These are phyloP conservation scores for Barbatosphaeria neglecta DNA, from an alignment of 495 filamentous ascomycete species.

Conservation along the genomic window DNA sequence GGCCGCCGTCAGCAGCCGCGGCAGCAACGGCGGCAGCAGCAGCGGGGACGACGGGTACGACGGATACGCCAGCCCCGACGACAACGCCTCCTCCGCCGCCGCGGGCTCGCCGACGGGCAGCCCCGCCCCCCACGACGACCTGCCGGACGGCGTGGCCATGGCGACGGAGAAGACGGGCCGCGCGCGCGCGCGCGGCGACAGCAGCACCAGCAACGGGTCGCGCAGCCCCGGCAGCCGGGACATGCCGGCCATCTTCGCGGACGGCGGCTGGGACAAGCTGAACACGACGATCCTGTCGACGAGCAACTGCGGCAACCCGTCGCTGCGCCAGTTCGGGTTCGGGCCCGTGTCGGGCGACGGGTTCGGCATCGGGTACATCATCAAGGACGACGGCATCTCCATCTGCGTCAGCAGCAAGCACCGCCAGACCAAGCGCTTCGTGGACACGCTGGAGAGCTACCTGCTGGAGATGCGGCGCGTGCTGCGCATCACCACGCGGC, in stretches of 20 bases:
- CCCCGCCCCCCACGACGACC: no score
- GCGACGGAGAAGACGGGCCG: no score
- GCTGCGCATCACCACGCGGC: constrained; percentile 52
- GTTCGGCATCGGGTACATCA: constrained; percentile 97
- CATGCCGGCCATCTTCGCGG: constrained; percentile 75
- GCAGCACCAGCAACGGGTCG: constrained; percentile 24
- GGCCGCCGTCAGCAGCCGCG: constrained; percentile 43
- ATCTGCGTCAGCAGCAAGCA: constrained; percentile 92
- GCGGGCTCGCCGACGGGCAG: no score
- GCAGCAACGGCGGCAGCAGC: constrained; percentile 25
- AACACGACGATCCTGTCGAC: constrained; percentile 92
- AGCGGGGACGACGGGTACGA: constrained; percentile 22
- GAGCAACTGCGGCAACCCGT: constrained; percentile 98
- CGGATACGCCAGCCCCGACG: constrained; percentile 24
- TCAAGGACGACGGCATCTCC: constrained; percentile 87
- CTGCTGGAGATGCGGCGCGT: constrained; percentile 82
- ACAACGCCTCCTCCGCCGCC: constrained; percentile 79
- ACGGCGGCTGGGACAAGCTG: constrained; percentile 84
- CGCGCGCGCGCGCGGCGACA: constrained; percentile 24
- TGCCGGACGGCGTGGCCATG: no score
- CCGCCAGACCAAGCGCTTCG: constrained; percentile 78
- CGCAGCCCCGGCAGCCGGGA: constrained; percentile 21
- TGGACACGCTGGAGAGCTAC: constrained; percentile 82
- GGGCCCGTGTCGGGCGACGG: constrained; percentile 89
- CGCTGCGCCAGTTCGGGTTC: constrained; percentile 93